Evolutionary conservation across 2,329 filamentous ascomycete genomes (phyloP).

Genomic region (Monilinia laxa): DNA sequence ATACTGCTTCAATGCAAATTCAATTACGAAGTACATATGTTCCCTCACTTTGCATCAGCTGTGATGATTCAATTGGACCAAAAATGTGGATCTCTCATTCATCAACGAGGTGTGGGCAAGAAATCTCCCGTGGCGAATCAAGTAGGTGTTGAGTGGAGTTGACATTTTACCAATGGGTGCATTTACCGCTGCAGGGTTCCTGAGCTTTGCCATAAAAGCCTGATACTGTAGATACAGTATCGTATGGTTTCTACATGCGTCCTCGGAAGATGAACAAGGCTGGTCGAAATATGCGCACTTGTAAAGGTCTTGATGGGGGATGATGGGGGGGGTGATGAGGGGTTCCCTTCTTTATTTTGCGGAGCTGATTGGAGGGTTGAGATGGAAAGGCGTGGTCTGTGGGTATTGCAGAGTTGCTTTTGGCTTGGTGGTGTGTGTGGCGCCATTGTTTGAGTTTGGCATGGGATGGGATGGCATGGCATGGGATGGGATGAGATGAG

Average conservation of each 20-base stretch:
- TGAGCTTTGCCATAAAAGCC: constrained; percentile 7
- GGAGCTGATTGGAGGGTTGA: background rate
- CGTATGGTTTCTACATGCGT: constrained; percentile 6
- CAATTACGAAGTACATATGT: constrained; percentile 18
- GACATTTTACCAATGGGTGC: constrained; percentile 5
- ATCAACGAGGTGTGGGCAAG: background rate
- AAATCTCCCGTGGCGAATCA: constrained; percentile 7
- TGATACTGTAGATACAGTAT: background rate
- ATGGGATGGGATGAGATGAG: background rate
- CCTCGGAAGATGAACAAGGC: background rate
- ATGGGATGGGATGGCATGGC: background rate
- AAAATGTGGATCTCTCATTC: constrained; percentile 1
- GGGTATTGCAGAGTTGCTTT: constrained; percentile 2
- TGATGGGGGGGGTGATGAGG: background rate
- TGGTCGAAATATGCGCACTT: background rate
- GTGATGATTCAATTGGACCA: constrained; percentile 9
- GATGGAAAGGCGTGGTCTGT: background rate
- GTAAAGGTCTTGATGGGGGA: background rate
- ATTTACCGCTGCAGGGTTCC: background rate
- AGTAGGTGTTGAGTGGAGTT: background rate
- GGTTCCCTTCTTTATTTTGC: background rate
- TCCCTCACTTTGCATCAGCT: background rate
- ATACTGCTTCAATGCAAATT: constrained; percentile 19
- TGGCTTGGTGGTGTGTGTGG: background rate
- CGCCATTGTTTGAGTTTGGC: background rate